Percentiles rank a stretch among this genome's conserved stretches.
Evolutionary conservation across 345 rosid species (phyloP).

Genomic region (Arabis hirsuta): DNA sequence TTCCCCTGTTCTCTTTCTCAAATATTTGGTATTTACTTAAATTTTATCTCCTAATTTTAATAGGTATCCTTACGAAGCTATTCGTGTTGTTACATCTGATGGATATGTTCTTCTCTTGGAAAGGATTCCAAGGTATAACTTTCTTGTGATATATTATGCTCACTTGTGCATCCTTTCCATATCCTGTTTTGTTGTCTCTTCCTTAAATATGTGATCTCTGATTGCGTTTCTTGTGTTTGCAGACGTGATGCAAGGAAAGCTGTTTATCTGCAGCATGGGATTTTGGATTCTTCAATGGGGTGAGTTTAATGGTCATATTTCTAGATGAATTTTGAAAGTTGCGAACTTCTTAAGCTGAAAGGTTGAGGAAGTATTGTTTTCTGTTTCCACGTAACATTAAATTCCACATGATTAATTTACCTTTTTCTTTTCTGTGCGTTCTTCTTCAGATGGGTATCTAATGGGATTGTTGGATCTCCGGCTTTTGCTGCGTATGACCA

Average conservation of each 20-base stretch:
- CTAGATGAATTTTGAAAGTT: slow-evolving; percentile 16
- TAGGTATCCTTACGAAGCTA: slow-evolving; percentile 94
- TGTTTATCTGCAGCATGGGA: slow-evolving; percentile 90
- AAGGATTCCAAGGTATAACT: slow-evolving; percentile 87
- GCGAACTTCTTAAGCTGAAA: slow-evolving; percentile 15
- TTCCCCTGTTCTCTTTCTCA: not conserved
- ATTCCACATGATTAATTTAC: slow-evolving; percentile 6
- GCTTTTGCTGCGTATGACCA: slow-evolving; percentile 99
- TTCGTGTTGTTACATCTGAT: slow-evolving; percentile 83
- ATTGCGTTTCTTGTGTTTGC: slow-evolving; percentile 37
- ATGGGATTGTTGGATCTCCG: slow-evolving; percentile 97
- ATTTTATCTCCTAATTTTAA: slow-evolving; percentile 22
- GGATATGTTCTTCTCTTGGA: slow-evolving; percentile 95
- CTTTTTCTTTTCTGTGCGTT: slow-evolving; percentile 7
- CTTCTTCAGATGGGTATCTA: slow-evolving; percentile 84
- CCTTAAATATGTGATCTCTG: slow-evolving; percentile 13
- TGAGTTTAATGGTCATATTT: slow-evolving; percentile 45
- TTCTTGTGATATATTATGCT: slow-evolving; percentile 7
- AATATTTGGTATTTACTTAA: not conserved
- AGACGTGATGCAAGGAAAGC: slow-evolving; percentile 93
- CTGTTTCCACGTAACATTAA: not conserved
- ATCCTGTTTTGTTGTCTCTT: slow-evolving; percentile 21
- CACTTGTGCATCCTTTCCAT: slow-evolving; percentile 14
- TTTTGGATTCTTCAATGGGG: slow-evolving; percentile 98
- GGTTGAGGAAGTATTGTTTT: slow-evolving; percentile 7